A percentile compares a stretch with the other conserved stretches of the same genome.
phyloP scores from a whole-genome alignment of 108 stramenopile species.

The Pseudonitzschia multistriata region DNA sequence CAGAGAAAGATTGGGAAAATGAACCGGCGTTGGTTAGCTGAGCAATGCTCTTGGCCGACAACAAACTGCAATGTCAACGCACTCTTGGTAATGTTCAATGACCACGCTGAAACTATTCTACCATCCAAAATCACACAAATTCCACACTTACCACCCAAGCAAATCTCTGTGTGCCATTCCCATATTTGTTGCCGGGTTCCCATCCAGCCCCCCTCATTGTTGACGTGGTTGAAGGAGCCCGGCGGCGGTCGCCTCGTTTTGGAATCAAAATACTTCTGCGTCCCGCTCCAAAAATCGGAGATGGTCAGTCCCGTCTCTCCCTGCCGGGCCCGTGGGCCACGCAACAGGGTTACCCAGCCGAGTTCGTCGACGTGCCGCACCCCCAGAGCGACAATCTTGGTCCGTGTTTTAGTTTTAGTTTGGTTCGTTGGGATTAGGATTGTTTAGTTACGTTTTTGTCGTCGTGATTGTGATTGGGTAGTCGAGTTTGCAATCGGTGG shows the following conservation, averaged over 20 bases:
- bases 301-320: slow-evolving; percentile 15
- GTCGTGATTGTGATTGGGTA: no score
- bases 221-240: slow-evolving; percentile 55
- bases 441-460: no score
- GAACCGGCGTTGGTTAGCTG: no score
- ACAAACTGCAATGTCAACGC: no score
- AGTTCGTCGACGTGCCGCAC: slow-evolving; percentile 67
- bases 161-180: slow-evolving; percentile 74
- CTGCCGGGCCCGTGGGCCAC: slow-evolving; percentile 35
- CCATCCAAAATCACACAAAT: background rate
- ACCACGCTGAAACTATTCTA: no score
- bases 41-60: no score
- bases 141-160: slow-evolving; percentile 42
- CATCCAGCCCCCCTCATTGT: slow-evolving; percentile 86
- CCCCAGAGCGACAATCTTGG: slow-evolving; percentile 52
- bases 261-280: slow-evolving; percentile 29
- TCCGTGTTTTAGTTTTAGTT: no score
- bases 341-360: slow-evolving; percentile 46
- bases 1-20: background rate
- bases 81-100: no score
- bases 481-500: no score
- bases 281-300: slow-evolving; percentile 63
- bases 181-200: slow-evolving; percentile 66
- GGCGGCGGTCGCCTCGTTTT: slow-evolving; percentile 17
- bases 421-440: no score